phyloP scores from a whole-genome alignment of 2,329 filamentous ascomycete genomes.

The Neofusicoccum sp. region DNA sequence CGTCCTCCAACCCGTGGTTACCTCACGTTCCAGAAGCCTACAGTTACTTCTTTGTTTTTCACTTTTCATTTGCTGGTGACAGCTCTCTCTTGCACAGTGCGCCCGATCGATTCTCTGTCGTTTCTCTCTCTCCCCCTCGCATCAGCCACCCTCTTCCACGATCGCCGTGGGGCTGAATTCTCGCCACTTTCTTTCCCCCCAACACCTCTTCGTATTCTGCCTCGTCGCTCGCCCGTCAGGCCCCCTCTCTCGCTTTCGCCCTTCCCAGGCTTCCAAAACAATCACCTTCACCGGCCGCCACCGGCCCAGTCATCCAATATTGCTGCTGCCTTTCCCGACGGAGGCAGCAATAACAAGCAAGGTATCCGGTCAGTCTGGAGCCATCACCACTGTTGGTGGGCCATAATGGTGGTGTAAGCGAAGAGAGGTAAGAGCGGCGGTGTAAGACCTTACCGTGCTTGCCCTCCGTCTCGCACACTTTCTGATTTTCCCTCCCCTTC shows the following conservation, averaged over 20 bases:
- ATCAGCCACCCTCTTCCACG: not conserved
- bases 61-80: not conserved
- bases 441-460: not conserved
- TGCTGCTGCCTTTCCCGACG: not conserved
- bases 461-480: no score
- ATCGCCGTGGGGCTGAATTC: not conserved
- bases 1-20: slow-evolving; percentile 5
- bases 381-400: no score
- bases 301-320: not conserved
- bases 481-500: not conserved
- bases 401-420: not conserved
- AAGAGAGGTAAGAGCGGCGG: not conserved
- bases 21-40: not conserved
- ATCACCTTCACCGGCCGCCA: not conserved
- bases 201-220: not conserved
- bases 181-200: not conserved
- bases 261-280: not conserved
- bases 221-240: not conserved
- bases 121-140: not conserved
- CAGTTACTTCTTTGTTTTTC: not conserved
- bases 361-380: not conserved
- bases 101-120: not conserved
- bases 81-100: not conserved
- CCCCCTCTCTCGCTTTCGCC: not conserved
- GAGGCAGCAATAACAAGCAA: not conserved